Conservation (phyloP, 208 protist genomes). For the Acanthamoeba culbertsoni region DNA sequence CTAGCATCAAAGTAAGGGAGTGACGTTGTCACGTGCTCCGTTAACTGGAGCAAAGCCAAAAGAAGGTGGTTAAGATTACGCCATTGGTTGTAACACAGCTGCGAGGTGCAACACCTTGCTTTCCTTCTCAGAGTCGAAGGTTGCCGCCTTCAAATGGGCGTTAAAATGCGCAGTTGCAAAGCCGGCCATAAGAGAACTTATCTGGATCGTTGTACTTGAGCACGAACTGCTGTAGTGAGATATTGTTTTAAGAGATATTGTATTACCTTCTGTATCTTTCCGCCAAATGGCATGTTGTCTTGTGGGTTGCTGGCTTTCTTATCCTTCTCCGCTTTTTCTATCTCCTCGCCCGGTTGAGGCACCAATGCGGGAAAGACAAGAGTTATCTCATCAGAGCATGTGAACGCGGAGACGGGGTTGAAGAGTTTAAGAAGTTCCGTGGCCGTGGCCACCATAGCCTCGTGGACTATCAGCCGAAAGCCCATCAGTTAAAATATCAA, state of each 20-base stretch:
- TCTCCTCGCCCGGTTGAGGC: neutral
- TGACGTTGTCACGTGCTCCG: conserved; percentile 11
- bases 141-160: conserved; percentile 8
- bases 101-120: neutral
- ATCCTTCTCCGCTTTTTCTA: neutral
- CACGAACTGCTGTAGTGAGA: neutral
- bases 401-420: conserved; percentile 60
- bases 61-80: neutral
- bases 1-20: conserved; percentile 34
- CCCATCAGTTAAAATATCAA: neutral
- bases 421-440: conserved; percentile 64
- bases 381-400: conserved; percentile 76
- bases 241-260: neutral
- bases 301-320: neutral
- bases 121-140: conserved; percentile 23
- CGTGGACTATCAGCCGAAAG: conserved; percentile 56
- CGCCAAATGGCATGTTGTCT: conserved; percentile 38
- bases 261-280: conserved; percentile 69
- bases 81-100: too few relatives aligned
- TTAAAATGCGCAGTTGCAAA: conserved; percentile 64
- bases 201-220: neutral
- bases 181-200: conserved; percentile 60
- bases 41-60: neutral
- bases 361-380: conserved; percentile 63
- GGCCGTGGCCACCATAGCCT: conserved; percentile 74